These are phyloP conservation scores for Zygotorulaspora chibaensis DNA, from an alignment of 805 yeast species.

Conservation along the genomic window DNA sequence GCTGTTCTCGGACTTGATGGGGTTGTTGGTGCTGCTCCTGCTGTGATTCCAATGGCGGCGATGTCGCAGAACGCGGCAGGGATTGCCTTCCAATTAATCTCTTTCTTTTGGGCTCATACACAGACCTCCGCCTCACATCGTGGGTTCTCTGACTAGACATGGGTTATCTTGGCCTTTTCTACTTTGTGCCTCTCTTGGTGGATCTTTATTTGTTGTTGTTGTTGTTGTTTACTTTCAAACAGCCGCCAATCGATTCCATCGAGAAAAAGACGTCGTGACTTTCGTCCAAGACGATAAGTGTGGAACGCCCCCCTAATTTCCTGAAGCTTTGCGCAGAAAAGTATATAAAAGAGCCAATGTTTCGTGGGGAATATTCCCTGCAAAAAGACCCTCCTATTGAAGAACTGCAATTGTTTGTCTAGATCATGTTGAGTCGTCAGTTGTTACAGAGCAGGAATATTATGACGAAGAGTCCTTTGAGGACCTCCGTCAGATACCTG, in stretches of 20 bases:
- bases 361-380: no score
- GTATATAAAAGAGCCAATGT: background rate
- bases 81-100: background rate
- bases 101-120: background rate
- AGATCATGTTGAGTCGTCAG: background rate
- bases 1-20: background rate
- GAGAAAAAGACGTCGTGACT: no score
- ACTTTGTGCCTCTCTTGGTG: no score
- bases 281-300: no score
- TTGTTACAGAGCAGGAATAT: background rate
- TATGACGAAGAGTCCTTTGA: constrained; percentile 11
- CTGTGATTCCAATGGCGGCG: constrained; percentile 1
- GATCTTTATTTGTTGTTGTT: no score
- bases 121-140: background rate
- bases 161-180: no score
- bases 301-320: no score
- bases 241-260: no score
- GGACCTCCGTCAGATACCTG: constrained; percentile 32
- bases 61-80: background rate
- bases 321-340: no score
- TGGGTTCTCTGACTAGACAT: background rate
- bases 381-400: no score
- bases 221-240: no score
- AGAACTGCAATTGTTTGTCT: background rate
- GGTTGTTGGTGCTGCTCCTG: background rate